These are phyloP conservation scores for Cladosporium cucumerinum DNA, from an alignment of 2,329 filamentous ascomycete genomes.

Conservation along the genomic window DNA sequence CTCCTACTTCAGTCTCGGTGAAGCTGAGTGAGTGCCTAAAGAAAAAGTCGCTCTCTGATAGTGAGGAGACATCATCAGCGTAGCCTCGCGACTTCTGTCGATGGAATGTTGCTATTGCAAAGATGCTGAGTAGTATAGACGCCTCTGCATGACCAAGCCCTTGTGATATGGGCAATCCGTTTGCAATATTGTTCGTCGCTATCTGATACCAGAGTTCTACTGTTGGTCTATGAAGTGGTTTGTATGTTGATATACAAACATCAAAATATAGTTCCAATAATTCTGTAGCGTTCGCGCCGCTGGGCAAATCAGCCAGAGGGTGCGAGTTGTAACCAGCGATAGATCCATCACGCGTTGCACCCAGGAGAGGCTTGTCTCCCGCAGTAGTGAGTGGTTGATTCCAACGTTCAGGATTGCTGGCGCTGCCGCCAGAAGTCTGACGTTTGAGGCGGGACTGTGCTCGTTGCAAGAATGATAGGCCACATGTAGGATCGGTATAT, in stretches of 20 bases:
- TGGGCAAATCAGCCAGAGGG: constrained; percentile 31
- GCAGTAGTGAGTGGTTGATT: constrained; percentile 47
- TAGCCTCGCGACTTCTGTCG: constrained; percentile 40
- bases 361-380: constrained; percentile 49
- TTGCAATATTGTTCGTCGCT: constrained; percentile 21
- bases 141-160: constrained; percentile 44
- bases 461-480: constrained; percentile 59
- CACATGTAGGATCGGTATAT: constrained; percentile 52
- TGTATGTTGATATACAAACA: constrained; percentile 58
- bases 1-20: constrained; percentile 18
- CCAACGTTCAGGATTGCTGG: neutral
- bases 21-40: constrained; percentile 10
- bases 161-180: constrained; percentile 29
- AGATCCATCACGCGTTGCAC: constrained; percentile 27
- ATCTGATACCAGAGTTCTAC: constrained; percentile 46
- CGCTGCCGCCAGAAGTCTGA: constrained; percentile 18
- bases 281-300: constrained; percentile 35
- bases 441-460: constrained; percentile 61
- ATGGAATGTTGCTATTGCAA: constrained; percentile 17
- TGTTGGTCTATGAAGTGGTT: constrained; percentile 55
- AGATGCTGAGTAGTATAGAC: constrained; percentile 16
- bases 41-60: constrained; percentile 10
- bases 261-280: constrained; percentile 57
- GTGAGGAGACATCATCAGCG: constrained; percentile 33
- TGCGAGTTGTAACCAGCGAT: neutral